Conservation (phyloP, 257 asterid genomes). For the Scutellaria barbata region DNA sequence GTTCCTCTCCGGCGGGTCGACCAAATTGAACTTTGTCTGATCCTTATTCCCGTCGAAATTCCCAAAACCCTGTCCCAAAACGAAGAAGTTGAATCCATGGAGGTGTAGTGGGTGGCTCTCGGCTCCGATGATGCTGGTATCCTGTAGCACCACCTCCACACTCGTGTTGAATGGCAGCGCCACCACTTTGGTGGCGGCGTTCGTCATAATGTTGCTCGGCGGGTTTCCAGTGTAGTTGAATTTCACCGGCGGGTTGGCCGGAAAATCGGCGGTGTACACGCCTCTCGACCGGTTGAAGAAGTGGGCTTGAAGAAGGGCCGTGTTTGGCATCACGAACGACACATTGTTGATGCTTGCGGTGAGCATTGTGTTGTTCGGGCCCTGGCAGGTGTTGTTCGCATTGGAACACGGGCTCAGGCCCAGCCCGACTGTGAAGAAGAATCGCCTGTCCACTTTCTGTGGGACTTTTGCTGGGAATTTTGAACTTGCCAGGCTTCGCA, state of each 20-base stretch:
- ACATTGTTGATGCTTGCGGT: constrained; percentile 61
- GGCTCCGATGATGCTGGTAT: constrained; percentile 60
- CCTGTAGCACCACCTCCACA: constrained; percentile 69
- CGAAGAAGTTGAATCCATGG: constrained; percentile 71
- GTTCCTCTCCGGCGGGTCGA: constrained; percentile 70
- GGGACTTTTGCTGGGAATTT: constrained; percentile 63
- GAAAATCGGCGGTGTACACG: constrained; percentile 65
- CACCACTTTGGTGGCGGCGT: constrained; percentile 57
- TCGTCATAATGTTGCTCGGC: constrained; percentile 46
- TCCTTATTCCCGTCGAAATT: constrained; percentile 61
- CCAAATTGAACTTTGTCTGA: constrained; percentile 55
- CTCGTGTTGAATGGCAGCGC: constrained; percentile 49
- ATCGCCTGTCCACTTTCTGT: constrained; percentile 43
- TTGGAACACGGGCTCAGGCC: constrained; percentile 52
- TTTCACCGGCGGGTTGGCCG: constrained; percentile 53
- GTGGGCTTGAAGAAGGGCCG: constrained; percentile 66
- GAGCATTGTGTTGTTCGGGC: constrained; percentile 62
- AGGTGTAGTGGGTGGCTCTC: constrained; percentile 75
- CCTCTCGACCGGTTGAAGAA: constrained; percentile 56
- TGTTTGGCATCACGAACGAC: constrained; percentile 58
- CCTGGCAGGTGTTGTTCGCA: constrained; percentile 54
- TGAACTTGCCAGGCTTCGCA: constrained; percentile 52
- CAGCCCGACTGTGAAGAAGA: constrained; percentile 70
- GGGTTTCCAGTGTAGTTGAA: constrained; percentile 70
- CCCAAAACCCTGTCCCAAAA: constrained; percentile 64